Percentiles rank a stretch among this genome's conserved stretches.
Evolutionary conservation across 2,329 filamentous ascomycete genomes (phyloP).

Genomic region (Stromatinia cepivora): DNA sequence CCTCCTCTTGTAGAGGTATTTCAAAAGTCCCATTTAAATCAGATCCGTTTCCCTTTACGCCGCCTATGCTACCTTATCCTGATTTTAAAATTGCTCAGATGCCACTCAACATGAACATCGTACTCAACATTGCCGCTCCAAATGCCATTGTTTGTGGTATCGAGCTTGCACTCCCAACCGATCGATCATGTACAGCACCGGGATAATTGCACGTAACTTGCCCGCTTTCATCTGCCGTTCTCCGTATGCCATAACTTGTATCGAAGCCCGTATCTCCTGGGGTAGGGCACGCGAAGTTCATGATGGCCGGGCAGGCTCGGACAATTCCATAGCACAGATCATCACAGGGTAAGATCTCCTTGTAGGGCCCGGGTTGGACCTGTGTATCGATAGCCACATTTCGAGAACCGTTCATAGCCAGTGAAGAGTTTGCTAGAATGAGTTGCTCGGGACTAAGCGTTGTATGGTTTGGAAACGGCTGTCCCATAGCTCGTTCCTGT

Average conservation of each 20-base stretch:
- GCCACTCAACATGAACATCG: constrained; percentile 32
- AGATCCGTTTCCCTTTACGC: constrained; percentile 28
- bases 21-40: constrained; percentile 22
- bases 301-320: constrained; percentile 74
- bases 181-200: constrained; percentile 56
- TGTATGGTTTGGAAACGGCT: constrained; percentile 70
- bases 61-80: constrained; percentile 31
- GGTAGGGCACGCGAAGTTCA: constrained; percentile 75
- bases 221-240: constrained; percentile 33
- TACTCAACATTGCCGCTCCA: constrained; percentile 26
- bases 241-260: constrained; percentile 48
- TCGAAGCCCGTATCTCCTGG: constrained; percentile 46
- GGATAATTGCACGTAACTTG: constrained; percentile 59
- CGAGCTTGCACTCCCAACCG: constrained; percentile 57
- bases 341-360: constrained; percentile 85
- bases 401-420: constrained; percentile 56
- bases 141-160: constrained; percentile 26
- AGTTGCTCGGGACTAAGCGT: constrained; percentile 46
- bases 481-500: constrained; percentile 69
- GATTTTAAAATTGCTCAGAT: constrained; percentile 20
- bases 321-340: constrained; percentile 86
- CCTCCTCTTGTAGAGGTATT: constrained; percentile 16
- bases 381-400: constrained; percentile 69
- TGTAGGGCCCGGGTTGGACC: constrained; percentile 85
- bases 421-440: constrained; percentile 29